phyloP scores from a whole-genome alignment of 2,329 filamentous ascomycete genomes.

The Colletotrichum orchidophilum region DNA sequence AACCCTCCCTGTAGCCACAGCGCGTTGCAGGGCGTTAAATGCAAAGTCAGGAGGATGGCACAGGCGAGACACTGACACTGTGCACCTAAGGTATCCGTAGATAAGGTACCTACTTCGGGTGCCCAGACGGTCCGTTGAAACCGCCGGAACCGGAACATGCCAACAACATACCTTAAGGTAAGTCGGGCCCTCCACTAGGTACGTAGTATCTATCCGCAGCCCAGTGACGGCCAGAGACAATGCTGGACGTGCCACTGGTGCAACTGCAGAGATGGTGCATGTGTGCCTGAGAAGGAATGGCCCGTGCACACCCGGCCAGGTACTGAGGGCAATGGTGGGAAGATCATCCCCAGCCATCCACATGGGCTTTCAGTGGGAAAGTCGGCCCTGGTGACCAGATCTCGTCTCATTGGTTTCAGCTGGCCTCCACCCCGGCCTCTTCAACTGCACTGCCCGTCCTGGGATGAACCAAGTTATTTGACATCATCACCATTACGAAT shows the following conservation, averaged over 20 bases:
- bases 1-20: not conserved
- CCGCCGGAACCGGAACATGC: conserved; percentile 26
- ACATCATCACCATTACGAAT: conserved; percentile 36
- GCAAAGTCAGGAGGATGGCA: conserved; percentile 4
- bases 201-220: too few species aligned
- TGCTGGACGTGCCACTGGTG: not conserved
- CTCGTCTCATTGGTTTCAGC: conserved; percentile 35
- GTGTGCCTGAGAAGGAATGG: conserved; percentile 11
- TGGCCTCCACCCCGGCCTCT: conserved; percentile 16
- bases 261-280: not conserved
- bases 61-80: not conserved
- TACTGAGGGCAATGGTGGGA: conserved; percentile 9
- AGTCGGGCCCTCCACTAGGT: too few species aligned
- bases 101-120: conserved; percentile 4
- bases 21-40: conserved; percentile 3
- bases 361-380: conserved; percentile 3
- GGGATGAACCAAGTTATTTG: conserved; percentile 33
- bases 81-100: too few species aligned
- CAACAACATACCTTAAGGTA: too few species aligned
- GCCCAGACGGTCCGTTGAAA: conserved; percentile 24
- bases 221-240: too few species aligned
- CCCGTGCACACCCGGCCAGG: conserved; percentile 26
- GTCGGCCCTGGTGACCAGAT: conserved; percentile 26
- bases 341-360: conserved; percentile 33
- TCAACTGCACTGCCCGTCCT: conserved; percentile 20